These are phyloP conservation scores for Mortierella sp. DNA, from an alignment of 371 early-diverging fungal genomes.

Conservation along the genomic window DNA sequence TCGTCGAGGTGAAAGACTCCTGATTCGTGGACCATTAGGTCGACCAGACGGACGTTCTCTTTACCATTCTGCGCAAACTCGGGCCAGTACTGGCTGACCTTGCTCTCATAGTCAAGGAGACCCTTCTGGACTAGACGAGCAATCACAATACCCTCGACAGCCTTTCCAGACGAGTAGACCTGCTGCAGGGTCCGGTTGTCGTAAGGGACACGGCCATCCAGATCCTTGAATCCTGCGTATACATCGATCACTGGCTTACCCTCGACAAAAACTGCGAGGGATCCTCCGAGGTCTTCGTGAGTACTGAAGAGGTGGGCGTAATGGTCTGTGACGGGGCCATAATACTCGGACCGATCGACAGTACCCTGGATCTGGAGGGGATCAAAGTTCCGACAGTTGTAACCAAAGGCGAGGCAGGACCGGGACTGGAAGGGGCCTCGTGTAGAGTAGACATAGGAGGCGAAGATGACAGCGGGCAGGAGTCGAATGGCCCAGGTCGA, in stretches of 20 bases:
- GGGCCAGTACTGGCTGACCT: constrained; percentile 80
- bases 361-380: constrained; percentile 24
- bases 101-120: constrained; percentile 65
- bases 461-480: constrained; percentile 27
- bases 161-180: constrained; percentile 79
- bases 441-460: constrained; percentile 26
- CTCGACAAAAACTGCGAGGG: constrained; percentile 67
- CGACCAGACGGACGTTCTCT: constrained; percentile 73
- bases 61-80: constrained; percentile 83
- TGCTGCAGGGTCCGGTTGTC: constrained; percentile 71
- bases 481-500: constrained; percentile 23
- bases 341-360: constrained; percentile 26
- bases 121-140: constrained; percentile 74
- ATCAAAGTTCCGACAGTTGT: constrained; percentile 17
- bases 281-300: constrained; percentile 67
- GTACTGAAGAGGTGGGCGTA: constrained; percentile 17
- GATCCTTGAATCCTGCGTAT: constrained; percentile 75
- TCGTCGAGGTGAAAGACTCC: constrained; percentile 74
- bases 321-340: constrained; percentile 23
- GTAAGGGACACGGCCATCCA: constrained; percentile 61
- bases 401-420: constrained; percentile 26
- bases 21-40: constrained; percentile 75
- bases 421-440: constrained; percentile 43
- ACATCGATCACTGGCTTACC: constrained; percentile 73
- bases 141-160: constrained; percentile 71